Evolutionary conservation across 495 filamentous ascomycete genomes (phyloP), one percentile per base, ranked within the genome.

Genomic region (Tuber umbilicatum): DNA sequence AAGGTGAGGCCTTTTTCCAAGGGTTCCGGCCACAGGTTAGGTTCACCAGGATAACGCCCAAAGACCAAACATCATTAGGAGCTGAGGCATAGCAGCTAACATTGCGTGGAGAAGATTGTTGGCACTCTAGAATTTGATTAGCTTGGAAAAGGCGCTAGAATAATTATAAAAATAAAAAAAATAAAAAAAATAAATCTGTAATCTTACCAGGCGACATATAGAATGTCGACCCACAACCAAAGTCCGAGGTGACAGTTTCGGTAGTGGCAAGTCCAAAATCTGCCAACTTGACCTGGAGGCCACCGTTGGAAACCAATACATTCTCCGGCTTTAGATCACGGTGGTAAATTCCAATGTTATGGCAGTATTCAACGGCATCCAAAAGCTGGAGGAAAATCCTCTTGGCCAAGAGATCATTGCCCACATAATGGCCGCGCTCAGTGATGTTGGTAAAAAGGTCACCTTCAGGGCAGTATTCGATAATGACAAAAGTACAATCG

Each of bases 261-360:
- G 89, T 88, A 37, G 93, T 98, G 67, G 95, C 95, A 55, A 98
- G 88, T 81, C 96, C 95, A 86, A 99, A 99, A 83, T 98, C 95
- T 76, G 96, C 95, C 72, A 99, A 88, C 85, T 98, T 97, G 80
- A 97, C 93, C 38, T 92, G 94, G 84, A 90, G 88, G 73, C 94
- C 94, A 74, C 88, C 86, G 85, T 97, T 90, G 75, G 92, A 91
- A 73, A 98, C 95, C 81, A 99, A 86, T 73, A 99, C 92, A 85
- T 99, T 98, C 86, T 99, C 95, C 45, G 95, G 95, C 87, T 99
- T 99, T 70, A 99, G 86, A 84, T 99, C 95, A 84, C 95, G 89
- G 84, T 98, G 95, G 87, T 97, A 99, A 79, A 99, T 97, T 76
- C 94, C 94, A 75, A 93, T 83, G 78, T 88, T 88, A 85, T 99